These are phyloP conservation scores for Psidium guajava DNA, from an alignment of 345 rosid genomes.

Conservation along the genomic window DNA sequence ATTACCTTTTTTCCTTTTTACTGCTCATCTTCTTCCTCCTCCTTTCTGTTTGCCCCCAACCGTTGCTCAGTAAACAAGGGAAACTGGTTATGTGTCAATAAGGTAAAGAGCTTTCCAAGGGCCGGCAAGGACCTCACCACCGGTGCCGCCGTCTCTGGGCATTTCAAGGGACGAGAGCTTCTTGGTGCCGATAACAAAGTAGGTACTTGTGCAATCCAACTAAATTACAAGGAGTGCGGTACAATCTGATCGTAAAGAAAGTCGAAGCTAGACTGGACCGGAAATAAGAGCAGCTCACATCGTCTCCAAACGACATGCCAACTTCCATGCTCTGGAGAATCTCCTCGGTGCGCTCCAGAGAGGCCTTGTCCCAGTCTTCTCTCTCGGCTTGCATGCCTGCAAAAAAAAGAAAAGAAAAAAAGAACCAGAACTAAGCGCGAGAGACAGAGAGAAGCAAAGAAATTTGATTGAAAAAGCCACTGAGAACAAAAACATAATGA, in stretches of 20 bases:
- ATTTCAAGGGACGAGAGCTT: neutral
- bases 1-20: no score
- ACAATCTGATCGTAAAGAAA: neutral
- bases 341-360: constrained; percentile 76
- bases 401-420: neutral
- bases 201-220: neutral
- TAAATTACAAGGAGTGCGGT: neutral
- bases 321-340: constrained; percentile 89
- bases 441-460: neutral
- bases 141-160: neutral
- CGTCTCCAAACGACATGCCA: constrained; percentile 77
- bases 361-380: constrained; percentile 60
- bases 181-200: neutral
- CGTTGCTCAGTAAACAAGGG: no score
- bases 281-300: constrained; percentile 24
- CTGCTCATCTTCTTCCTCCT: no score
- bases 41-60: no score
- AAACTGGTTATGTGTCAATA: no score
- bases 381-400: constrained; percentile 36
- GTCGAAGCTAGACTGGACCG: neutral
- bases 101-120: no score
- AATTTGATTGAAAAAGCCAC: neutral
- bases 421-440: neutral
- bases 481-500: neutral
- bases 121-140: no score